Conservation (phyloP, 2,329 filamentous ascomycete genomes). For the Sclerotiophoma versabilis region DNA sequence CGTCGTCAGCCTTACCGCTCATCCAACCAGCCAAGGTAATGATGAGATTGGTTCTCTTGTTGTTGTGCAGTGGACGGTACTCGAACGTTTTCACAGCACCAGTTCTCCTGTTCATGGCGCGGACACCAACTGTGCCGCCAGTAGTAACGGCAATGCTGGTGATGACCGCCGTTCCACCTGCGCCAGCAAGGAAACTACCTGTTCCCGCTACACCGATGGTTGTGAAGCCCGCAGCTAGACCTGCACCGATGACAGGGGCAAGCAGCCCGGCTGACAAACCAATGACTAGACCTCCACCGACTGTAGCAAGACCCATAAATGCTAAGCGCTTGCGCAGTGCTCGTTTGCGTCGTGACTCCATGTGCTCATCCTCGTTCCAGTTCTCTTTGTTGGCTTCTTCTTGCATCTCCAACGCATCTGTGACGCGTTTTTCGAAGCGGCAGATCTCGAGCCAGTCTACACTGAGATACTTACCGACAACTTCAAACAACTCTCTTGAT, state of each 20-base stretch:
- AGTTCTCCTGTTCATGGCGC: slow-evolving; percentile 84
- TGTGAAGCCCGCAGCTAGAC: slow-evolving; percentile 91
- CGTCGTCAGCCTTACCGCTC: slow-evolving; percentile 96
- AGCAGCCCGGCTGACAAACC: slow-evolving; percentile 90
- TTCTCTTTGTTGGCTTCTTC: slow-evolving; percentile 93
- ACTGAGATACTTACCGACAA: slow-evolving; percentile 79
- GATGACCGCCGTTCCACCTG: slow-evolving; percentile 91
- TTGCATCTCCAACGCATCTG: slow-evolving; percentile 97
- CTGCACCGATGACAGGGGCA: slow-evolving; percentile 91
- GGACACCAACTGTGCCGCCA: slow-evolving; percentile 83
- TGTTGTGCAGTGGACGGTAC: slow-evolving; percentile 95
- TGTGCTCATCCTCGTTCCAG: slow-evolving; percentile 96
- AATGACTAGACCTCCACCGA: slow-evolving; percentile 93
- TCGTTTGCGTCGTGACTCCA: slow-evolving; percentile 82
- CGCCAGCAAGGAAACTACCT: slow-evolving; percentile 85
- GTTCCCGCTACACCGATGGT: slow-evolving; percentile 94
- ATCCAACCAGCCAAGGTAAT: slow-evolving; percentile 97
- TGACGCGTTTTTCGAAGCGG: slow-evolving; percentile 95
- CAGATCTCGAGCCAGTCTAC: slow-evolving; percentile 93
- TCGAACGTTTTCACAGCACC: slow-evolving; percentile 96
- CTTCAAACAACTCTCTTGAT: slow-evolving; percentile 82
- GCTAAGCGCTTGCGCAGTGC: slow-evolving; percentile 84
- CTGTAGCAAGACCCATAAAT: slow-evolving; percentile 96
- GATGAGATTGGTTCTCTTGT: slow-evolving; percentile 95
- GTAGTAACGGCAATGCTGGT: slow-evolving; percentile 87